Evolutionary conservation across 164 flowering plant species (phyloP).

Genomic region (Magnolia changhungtana): DNA sequence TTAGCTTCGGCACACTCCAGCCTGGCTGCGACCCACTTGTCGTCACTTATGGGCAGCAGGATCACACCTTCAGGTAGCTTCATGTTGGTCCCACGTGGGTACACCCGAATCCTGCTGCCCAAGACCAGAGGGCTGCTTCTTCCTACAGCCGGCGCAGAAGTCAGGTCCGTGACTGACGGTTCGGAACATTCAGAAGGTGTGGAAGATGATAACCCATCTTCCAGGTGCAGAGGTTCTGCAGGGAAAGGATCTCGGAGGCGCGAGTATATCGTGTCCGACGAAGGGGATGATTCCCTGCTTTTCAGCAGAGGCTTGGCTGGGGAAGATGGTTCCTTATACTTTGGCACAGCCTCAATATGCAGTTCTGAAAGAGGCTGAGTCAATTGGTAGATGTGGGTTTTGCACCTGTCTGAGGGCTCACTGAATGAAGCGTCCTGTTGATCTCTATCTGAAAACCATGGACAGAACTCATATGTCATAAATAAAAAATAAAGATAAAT

Average conservation of each 20-base stretch:
- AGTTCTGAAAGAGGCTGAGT: neutral
- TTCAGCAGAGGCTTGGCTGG: neutral
- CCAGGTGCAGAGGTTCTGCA: neutral
- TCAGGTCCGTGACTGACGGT: neutral
- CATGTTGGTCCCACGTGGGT: conserved; percentile 27
- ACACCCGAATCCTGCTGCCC: conserved; percentile 38
- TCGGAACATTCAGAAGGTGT: conserved; percentile 1
- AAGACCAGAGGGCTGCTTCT: conserved; percentile 14
- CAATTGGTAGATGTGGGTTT: neutral
- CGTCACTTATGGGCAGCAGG: conserved; percentile 39
- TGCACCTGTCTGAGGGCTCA: neutral
- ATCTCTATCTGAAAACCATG: conserved; percentile 18
- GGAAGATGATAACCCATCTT: conserved; percentile 7
- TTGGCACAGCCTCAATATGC: neutral
- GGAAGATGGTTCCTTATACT: too few species aligned
- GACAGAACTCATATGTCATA: neutral
- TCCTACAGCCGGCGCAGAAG: neutral
- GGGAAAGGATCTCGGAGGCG: conserved; percentile 18
- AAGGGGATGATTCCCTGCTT: conserved; percentile 5
- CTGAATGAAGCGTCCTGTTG: conserved; percentile 8
- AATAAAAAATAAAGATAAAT: too few species aligned
- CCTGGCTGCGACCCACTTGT: conserved; percentile 46
- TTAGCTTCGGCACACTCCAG: neutral
- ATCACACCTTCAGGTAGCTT: conserved; percentile 32
- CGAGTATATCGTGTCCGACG: conserved; percentile 11